A percentile compares a stretch with the other conserved stretches of the same genome.
Evolutionary conservation across 116 monocot species (phyloP).

Genomic region (Trichopus zeylanicus): DNA sequence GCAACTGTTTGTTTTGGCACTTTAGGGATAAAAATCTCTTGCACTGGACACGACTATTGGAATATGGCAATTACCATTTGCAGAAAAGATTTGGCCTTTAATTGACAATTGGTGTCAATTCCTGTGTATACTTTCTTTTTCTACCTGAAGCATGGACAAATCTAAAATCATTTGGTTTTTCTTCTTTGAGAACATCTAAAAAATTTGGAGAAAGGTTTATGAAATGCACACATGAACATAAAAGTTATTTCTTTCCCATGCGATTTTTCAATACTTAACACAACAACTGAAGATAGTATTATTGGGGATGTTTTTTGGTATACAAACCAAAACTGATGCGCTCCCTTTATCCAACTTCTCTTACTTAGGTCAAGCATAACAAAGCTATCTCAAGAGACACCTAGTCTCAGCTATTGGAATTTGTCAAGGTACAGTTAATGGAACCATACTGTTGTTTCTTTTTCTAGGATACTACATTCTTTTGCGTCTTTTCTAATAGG

Average conservation of each 20-base stretch:
- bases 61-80: conserved; percentile 96
- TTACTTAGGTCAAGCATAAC: conserved; percentile 63
- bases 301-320: too few species aligned
- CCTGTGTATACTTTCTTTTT: conserved; percentile 10
- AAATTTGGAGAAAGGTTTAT: background rate
- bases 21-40: conserved; percentile 96
- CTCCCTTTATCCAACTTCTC: background rate
- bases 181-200: background rate
- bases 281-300: too few species aligned
- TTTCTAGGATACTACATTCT: background rate
- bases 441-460: background rate
- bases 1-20: background rate
- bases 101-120: conserved; percentile 97
- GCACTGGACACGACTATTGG: conserved; percentile 94
- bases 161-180: background rate
- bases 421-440: conserved; percentile 47
- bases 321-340: too few species aligned
- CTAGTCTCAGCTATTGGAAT: conserved; percentile 92
- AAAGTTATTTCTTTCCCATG: background rate
- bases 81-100: conserved; percentile 84
- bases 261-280: background rate
- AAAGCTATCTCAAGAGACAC: conserved; percentile 96
- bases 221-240: background rate
- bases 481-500: background rate
- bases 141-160: background rate